Base-by-base conservation (phyloP, 2,329 filamentous ascomycete genomes). In the Aspergillus ustus region DNA sequence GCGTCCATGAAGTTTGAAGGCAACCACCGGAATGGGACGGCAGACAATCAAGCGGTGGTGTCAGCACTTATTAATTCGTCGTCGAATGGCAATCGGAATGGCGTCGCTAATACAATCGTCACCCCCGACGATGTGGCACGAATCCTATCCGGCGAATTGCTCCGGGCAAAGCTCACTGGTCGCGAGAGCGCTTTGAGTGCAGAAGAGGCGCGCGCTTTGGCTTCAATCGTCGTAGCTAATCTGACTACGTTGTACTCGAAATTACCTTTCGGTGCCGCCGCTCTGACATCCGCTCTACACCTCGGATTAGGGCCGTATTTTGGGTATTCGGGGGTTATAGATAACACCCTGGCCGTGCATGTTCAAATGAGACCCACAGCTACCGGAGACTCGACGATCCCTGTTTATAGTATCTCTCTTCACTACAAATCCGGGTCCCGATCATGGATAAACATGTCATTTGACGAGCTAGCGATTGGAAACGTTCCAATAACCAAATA, bases 291-390 rank as follows among this genome's bases (percentile, higher is more conserved):
- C 34, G 76, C 74, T 7, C 67, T 76, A 3, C 72, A 74, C 52
- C 72, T 80, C 17, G 77, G 77, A 9, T 59, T 79, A 7, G 74
- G 73, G 1, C 70, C 73, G 25, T 69, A 75, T 45, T 70, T 78
- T 22, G 77, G 77, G 1, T 60, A 68, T 53, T 50, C 65, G 2
- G 63, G 63, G 4, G 54, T 75, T 7, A 57, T 66, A 20, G 64
- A 71, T 7, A 69, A 65, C 8, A 59, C 66, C 4, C 62, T 78
- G n/a, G 63, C 63, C 5, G 66, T 78, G 8, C 67, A 72, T 52
- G 64, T 72, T 17, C 65, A 70, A 20, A 28, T 59, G 22, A 50
- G 54, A 20, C 25, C 58, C 4, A 9, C 57, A 45, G 53, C 55
- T 52, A 40, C 57, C 8, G 44, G 57, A 44, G 57, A 37, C 7